Evolutionary conservation across 768 basidiomycete genomes (phyloP).

Genomic region (Glaciozyma antarctica): DNA sequence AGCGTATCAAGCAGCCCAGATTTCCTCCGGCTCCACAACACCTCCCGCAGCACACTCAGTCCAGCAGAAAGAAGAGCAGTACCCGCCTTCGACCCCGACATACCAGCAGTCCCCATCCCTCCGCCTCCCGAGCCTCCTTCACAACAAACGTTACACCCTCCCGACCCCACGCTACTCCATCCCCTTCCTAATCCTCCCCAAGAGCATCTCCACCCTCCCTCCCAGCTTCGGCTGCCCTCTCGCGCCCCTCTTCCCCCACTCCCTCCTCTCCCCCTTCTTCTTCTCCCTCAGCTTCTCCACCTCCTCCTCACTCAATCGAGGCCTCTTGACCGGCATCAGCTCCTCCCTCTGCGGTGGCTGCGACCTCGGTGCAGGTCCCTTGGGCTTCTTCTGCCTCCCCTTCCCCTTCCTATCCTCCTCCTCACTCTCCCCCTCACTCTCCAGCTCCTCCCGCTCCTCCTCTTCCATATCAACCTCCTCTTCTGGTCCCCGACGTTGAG

Average conservation of each 20-base stretch:
- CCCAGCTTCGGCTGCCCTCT: conserved; percentile 30
- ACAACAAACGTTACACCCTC: neutral
- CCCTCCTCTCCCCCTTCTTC: conserved; percentile 18
- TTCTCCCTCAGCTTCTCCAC: conserved; percentile 19
- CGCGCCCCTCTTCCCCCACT: conserved; percentile 13
- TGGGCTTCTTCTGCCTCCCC: neutral
- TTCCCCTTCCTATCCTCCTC: conserved; percentile 5
- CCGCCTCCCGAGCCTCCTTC: no score
- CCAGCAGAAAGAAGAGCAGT: no score
- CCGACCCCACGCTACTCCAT: conserved; percentile 5
- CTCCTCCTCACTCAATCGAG: conserved; percentile 19
- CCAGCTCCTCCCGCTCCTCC: conserved; percentile 7
- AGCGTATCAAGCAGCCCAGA: no score
- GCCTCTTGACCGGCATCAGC: conserved; percentile 9
- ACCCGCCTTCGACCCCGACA: no score
- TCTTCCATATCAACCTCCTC: conserved; percentile 17
- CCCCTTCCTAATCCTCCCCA: conserved; percentile 21
- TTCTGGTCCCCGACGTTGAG: conserved; percentile 21
- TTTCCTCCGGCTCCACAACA: no score
- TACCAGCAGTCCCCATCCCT: no score
- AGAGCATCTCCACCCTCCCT: conserved; percentile 15
- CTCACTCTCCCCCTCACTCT: neutral
- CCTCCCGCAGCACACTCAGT: no score
- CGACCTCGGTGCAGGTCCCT: neutral
- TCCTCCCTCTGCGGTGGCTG: neutral